Percentiles rank a stretch among this genome's conserved stretches.
These are phyloP conservation scores for Botrytis elliptica DNA, from an alignment of 2,329 filamentous ascomycete species.

Conservation along the genomic window DNA sequence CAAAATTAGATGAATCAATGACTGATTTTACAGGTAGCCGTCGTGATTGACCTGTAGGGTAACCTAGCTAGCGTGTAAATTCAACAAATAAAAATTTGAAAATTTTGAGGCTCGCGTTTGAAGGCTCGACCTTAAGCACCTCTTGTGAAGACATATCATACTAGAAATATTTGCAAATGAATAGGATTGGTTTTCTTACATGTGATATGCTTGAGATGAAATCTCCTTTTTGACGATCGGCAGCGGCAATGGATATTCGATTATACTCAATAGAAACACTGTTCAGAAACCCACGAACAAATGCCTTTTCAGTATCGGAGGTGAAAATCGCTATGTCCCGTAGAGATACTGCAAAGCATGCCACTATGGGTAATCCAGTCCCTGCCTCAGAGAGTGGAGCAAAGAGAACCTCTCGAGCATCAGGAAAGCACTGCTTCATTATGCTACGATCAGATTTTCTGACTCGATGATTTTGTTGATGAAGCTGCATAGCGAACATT, in stretches of 20 bases:
- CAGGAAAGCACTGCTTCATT: conserved; percentile 31
- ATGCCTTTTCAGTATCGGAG: conserved; percentile 38
- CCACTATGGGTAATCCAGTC: conserved; percentile 41
- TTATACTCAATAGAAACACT: conserved; percentile 25
- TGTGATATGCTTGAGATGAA: conserved; percentile 59
- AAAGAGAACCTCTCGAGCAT: conserved; percentile 41
- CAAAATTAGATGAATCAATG: background rate
- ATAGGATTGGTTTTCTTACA: conserved; percentile 15
- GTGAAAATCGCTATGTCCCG: conserved; percentile 36
- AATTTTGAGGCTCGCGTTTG: background rate
- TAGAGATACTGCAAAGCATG: conserved; percentile 37
- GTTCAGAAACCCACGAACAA: conserved; percentile 42
- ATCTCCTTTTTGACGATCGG: conserved; percentile 51
- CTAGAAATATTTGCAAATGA: background rate
- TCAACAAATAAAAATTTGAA: background rate
- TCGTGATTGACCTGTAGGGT: background rate
- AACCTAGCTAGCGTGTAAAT: background rate
- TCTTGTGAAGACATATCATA: background rate
- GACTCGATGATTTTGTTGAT: background rate
- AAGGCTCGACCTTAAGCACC: too few species aligned
- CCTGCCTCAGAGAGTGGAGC: conserved; percentile 44
- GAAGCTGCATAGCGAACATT: background rate
- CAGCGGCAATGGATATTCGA: conserved; percentile 48
- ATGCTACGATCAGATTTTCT: conserved; percentile 9
- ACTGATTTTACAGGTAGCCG: background rate